Base-by-base conservation (phyloP, 208 protist species). In the Trypanosoma boissoni region DNA sequence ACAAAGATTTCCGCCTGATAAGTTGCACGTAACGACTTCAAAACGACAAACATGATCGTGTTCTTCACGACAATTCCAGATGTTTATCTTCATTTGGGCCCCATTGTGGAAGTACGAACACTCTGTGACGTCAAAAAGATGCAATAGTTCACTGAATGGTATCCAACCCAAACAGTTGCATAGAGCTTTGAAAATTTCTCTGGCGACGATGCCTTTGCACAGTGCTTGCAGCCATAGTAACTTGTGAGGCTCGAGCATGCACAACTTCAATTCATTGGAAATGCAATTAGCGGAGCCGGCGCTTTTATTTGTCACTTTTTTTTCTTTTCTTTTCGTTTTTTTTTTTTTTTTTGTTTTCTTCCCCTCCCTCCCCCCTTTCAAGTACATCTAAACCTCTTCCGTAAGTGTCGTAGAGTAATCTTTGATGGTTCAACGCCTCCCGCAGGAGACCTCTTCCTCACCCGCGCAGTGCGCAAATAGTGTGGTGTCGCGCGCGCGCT, bases 131-230 rank as follows among this genome's bases (percentile, higher is more conserved):
- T 26, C n/a, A 88, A 46, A 32, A 76, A 32, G 18, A n/a, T 42
- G 26, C 21, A 68, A 20, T 2, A 89, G 52, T 10, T 73, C 27
- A 32, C 44, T 39, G 26, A 86, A 45, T 16, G 82, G 78, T 26
- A 89, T 56, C 77, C 78, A 89, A 5, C 82, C 78, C 24, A 71
- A 58, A 26, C 58, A 67, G 7, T 36, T 20, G 34, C 60, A 16
- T 23, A 84, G 65, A 9, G 54, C 32, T 8, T 43, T 4, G 27
- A 66, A 54, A 24, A 68, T 14, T 10, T 10, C 50, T 58, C 39
- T 23, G 53, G 31, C 16, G 74, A 70, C 26, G 3, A 44, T 36
- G 9, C 70, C 73, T 10, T 28, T 60, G 55, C 78, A 73, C 1
- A 51, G 53, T 2, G 31, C 20, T n/a, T 56, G 26, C 37, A 88